phyloP scores from a whole-genome alignment of 164 flowering plant species.

The Akebia trifoliata region DNA sequence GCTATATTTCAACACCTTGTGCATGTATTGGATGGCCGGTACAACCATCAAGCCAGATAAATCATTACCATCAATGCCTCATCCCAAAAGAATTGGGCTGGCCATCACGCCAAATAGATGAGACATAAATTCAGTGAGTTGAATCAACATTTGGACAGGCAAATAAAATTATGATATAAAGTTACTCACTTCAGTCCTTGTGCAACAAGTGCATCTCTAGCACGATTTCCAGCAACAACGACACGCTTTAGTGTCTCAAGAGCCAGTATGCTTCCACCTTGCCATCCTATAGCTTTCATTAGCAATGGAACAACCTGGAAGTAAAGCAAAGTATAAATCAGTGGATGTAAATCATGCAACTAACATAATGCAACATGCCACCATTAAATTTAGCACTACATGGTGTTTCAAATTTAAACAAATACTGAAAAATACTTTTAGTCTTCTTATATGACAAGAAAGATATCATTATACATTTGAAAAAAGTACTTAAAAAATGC shows the following conservation, averaged over 20 bases:
- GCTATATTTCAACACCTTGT: too few relatives aligned
- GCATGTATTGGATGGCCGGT: too few relatives aligned
- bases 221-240: conserved; percentile 98
- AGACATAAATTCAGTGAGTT: background rate
- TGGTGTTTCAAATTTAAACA: background rate
- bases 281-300: conserved; percentile 99
- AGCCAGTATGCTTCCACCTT: conserved; percentile 96
- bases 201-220: conserved; percentile 98
- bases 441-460: too few relatives aligned
- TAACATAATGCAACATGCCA: background rate
- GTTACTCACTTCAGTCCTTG: conserved; percentile 90
- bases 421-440: too few relatives aligned
- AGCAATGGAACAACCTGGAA: conserved; percentile 95
- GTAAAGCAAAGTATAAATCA: background rate
- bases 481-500: background rate
- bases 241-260: conserved; percentile 98
- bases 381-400: background rate
- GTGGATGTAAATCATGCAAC: background rate
- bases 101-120: background rate
- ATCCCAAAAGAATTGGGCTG: background rate
- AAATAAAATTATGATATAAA: background rate
- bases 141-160: background rate
- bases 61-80: background rate
- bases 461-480: too few relatives aligned
- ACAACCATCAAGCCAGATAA: too few relatives aligned